Conservation (phyloP, 192 early-diverging fungal genomes). For the Spinellus fusiger region DNA sequence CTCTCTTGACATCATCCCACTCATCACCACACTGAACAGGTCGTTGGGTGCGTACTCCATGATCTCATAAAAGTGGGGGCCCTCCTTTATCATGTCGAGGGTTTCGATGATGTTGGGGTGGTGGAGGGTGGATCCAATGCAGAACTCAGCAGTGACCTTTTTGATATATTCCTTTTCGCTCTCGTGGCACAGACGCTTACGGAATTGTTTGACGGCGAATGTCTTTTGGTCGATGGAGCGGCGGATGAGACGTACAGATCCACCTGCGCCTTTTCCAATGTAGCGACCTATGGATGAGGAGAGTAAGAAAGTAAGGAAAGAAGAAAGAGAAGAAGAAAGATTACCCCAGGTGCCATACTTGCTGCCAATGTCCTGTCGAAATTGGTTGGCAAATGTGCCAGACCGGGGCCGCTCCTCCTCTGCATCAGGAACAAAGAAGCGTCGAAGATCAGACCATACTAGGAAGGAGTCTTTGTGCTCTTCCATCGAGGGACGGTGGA, state of each 20-base stretch:
- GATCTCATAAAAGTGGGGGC: constrained; percentile 61
- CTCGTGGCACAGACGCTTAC: constrained; percentile 58
- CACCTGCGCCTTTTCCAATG: constrained; percentile 65
- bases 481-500: constrained; percentile 13
- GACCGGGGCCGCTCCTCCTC: not conserved
- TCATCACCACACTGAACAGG: constrained; percentile 75
- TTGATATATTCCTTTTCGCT: constrained; percentile 71
- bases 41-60: constrained; percentile 94
- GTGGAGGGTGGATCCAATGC: constrained; percentile 68
- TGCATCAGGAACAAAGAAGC: constrained; percentile 17
- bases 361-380: constrained; percentile 20
- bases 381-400: constrained; percentile 26
- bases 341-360: constrained; percentile 32
- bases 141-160: constrained; percentile 80
- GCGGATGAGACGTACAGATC: constrained; percentile 64
- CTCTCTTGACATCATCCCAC: constrained; percentile 62
- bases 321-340: too few relatives aligned
- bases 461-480: constrained; percentile 18
- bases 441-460: constrained; percentile 23
- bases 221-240: constrained; percentile 53
- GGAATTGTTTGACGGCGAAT: constrained; percentile 79
- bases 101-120: constrained; percentile 79
- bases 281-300: constrained; percentile 16
- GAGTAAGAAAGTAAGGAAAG: too few relatives aligned
- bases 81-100: constrained; percentile 67